These are phyloP conservation scores for Alternaria sp. DNA, from an alignment of 2,329 filamentous ascomycete genomes.

Conservation along the genomic window DNA sequence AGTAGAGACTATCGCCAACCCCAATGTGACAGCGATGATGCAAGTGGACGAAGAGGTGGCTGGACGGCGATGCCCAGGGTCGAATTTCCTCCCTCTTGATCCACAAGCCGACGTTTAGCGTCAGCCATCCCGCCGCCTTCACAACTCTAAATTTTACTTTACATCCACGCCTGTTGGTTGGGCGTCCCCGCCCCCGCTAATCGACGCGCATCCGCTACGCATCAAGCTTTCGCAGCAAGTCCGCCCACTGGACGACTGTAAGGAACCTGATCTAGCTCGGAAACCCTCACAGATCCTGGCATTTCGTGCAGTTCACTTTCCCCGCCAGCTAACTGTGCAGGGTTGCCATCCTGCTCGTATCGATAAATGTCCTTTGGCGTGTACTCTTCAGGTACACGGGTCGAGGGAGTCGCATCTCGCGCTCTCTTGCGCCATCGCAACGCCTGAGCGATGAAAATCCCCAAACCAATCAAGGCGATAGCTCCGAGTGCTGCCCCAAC, in stretches of 20 bases:
- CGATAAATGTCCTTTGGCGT: background rate
- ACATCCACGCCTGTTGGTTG: background rate
- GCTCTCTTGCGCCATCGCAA: slow-evolving; percentile 18
- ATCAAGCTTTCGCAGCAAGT: background rate
- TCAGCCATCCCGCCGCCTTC: background rate
- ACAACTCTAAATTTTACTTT: background rate
- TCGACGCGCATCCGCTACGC: background rate
- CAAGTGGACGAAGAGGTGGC: background rate
- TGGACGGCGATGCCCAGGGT: background rate
- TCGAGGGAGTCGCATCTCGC: background rate
- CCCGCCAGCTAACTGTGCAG: slow-evolving; percentile 6
- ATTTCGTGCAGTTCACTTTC: slow-evolving; percentile 14
- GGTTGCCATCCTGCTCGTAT: background rate
- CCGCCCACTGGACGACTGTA: background rate
- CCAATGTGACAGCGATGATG: background rate
- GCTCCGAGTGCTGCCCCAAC: slow-evolving; percentile 10
- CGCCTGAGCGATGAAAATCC: slow-evolving; percentile 16
- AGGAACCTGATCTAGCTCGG: background rate
- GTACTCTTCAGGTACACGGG: background rate
- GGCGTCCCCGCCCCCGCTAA: background rate
- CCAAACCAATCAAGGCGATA: slow-evolving; percentile 10
- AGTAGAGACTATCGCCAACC: background rate
- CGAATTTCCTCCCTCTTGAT: background rate
- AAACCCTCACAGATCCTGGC: background rate
- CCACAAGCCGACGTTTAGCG: background rate